Evolutionary conservation across 305 asterid genomes (phyloP), one percentile per base, ranked within the genome.

Genomic region (Ruellia speciosa): DNA sequence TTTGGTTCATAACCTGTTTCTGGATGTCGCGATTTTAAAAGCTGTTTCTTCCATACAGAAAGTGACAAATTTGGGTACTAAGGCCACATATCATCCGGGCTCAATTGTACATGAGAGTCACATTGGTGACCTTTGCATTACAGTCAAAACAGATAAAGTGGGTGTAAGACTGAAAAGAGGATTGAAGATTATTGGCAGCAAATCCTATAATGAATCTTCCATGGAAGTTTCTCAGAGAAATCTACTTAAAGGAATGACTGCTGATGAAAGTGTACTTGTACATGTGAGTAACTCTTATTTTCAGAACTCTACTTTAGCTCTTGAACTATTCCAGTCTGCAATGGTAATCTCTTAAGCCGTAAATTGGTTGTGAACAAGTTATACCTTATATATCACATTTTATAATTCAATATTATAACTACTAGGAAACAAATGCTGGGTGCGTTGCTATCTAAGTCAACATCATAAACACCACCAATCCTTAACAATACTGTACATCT

Each of bases 1-100:
- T 75, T 81, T 94, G 81, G 88, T 94, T 74, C 99, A 94, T 69
- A 89, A 77, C 76, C 93, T 90, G 56, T 93, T 94, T 73, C 75
- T 94, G 49, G 99, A 94, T 56, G 94, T 90, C 63, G 67, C 99
- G 49, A 73, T 74, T 68, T 76, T 83, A 68, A 90, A 81, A 79
- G 99, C 95, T 43, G 96, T 87, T 70, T 81, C 95, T 46, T 79
- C 94, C 79, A 89, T 94, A 72, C 79, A 73, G 67, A 70, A 76
- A 68, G 88, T 79, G 63, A 70, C 85, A 58, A 76, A 70, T 58
- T 80, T 82, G 24, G 56, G 70, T 57, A 64, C 67, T 41, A 75
- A 75, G 65, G 70, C 67, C 65, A 49, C 63, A 49, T 49, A 68
- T 52, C 68, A 66, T 64, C 66, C 66, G 45, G 88, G 84, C 47